Conservation (phyloP, 495 filamentous ascomycete species). For the Alectoria sarmentosa region DNA sequence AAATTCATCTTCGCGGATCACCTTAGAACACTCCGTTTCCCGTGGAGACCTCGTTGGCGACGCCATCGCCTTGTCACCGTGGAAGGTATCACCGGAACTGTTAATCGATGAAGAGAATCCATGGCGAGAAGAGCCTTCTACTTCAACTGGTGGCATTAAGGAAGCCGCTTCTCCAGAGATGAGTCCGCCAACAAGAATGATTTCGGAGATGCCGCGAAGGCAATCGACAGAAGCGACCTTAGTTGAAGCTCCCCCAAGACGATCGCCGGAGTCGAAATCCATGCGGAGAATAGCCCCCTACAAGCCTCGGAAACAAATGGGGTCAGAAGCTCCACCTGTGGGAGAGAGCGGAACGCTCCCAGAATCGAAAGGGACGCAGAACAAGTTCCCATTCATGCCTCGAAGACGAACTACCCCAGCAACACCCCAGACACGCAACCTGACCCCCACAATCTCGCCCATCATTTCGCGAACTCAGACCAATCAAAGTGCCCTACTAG, state of each 20-base stretch:
- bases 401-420: too few species aligned
- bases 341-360: neutral
- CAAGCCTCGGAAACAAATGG: conserved; percentile 5
- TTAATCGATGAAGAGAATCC: conserved; percentile 18
- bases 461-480: neutral
- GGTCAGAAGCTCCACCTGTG: neutral
- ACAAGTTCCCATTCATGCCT: conserved; percentile 5
- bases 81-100: neutral
- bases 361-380: conserved; percentile 8
- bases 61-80: neutral
- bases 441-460: neutral
- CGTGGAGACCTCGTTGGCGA: neutral
- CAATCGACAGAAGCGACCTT: neutral
- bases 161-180: neutral
- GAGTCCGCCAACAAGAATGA: neutral
- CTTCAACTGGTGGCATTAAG: neutral
- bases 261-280: neutral
- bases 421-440: too few species aligned
- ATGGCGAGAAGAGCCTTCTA: conserved; percentile 11
- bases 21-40: neutral
- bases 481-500: neutral
- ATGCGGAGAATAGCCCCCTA: neutral
- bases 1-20: neutral
- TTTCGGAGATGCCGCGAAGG: neutral
- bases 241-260: neutral